Base-by-base conservation (phyloP, 1,139 yeast genomes). In the Saccharomyces hybrid region DNA sequence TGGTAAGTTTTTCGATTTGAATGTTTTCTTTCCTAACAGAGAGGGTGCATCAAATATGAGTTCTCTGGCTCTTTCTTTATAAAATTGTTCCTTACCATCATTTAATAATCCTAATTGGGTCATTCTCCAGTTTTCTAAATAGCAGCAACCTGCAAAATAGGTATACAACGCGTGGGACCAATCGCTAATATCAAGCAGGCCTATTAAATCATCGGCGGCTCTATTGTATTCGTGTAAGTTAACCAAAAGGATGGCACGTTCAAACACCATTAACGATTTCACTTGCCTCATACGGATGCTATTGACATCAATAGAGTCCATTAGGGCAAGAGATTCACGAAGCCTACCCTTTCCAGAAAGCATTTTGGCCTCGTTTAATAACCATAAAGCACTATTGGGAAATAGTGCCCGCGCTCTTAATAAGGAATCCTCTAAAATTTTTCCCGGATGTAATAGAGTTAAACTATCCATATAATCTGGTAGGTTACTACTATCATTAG, bases 131-230 rank as follows among this genome's bases (percentile, higher is more conserved):
- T 86, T 78, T 63, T 88, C 97, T 53, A 88, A 74, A 64, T 88
- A 88, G 70, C 97, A 90, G 14, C 87, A 78, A 3, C 93, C 97
- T 0, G 97, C 95, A 75, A 86, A 77, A 70, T 85, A 90, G 52
- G 87, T 80, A 69, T 91, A 93, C 29, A 90, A 78, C 6, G 95
- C 93, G 66, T 88, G 95, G 3, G 97, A 89, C 96, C 97, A 93
- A 9, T 93, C 81, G 67, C 88, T 91, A 58, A 89, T 79, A 48
- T 85, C 83, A 48, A 88, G 76, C 65, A 91, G 76, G 48, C 78
- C 75, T 50, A 85, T 72, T 62, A 88, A 85, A 63, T 86, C 91
- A 27, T 77, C 74, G 0, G 96, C 96, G 0, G 97, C 96, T 56
- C 81, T 75, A 62, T 88, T 97, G 63, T 81, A 90, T 55, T 82